Evolutionary conservation across 345 rosid species (phyloP).

Genomic region (Populus euphratica): DNA sequence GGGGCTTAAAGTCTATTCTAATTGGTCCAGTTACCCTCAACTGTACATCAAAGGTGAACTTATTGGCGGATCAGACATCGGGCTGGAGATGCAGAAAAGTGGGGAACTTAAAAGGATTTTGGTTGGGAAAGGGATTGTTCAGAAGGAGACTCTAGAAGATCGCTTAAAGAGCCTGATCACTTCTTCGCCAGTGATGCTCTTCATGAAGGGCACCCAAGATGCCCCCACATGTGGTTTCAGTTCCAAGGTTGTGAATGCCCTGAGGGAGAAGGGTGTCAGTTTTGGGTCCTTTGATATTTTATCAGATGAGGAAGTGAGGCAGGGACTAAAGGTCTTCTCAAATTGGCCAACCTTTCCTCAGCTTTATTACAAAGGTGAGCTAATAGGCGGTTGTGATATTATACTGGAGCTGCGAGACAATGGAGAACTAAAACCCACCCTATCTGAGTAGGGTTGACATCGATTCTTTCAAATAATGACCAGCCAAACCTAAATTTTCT

Average conservation of each 20-base stretch:
- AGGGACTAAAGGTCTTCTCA: slow-evolving; percentile 77
- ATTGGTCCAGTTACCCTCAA: slow-evolving; percentile 99
- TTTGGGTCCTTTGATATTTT: slow-evolving; percentile 85
- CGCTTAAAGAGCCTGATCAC: slow-evolving; percentile 52
- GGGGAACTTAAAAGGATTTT: slow-evolving; percentile 70
- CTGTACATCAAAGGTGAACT: slow-evolving; percentile 75
- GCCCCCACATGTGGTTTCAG: slow-evolving; percentile 90
- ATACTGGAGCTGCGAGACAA: slow-evolving; percentile 62
- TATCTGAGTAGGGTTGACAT: slow-evolving; percentile 48
- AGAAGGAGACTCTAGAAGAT: slow-evolving; percentile 57
- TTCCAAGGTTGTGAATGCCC: slow-evolving; percentile 82
- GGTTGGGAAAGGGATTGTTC: slow-evolving; percentile 55
- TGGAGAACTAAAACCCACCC: slow-evolving; percentile 76
- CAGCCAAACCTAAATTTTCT: background rate
- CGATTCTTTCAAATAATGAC: slow-evolving; percentile 6
- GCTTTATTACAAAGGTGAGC: slow-evolving; percentile 90
- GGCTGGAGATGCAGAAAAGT: slow-evolving; percentile 90
- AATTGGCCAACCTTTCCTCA: slow-evolving; percentile 99
- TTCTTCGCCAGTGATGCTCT: slow-evolving; percentile 78
- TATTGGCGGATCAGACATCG: slow-evolving; percentile 90
- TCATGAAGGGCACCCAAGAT: slow-evolving; percentile 94
- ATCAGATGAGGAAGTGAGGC: slow-evolving; percentile 84
- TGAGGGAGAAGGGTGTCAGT: slow-evolving; percentile 59
- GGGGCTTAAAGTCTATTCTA: slow-evolving; percentile 85
- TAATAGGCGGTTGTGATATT: slow-evolving; percentile 93